phyloP scores from a whole-genome alignment of 805 yeast genomes.

The Priceomyces carsonii region DNA sequence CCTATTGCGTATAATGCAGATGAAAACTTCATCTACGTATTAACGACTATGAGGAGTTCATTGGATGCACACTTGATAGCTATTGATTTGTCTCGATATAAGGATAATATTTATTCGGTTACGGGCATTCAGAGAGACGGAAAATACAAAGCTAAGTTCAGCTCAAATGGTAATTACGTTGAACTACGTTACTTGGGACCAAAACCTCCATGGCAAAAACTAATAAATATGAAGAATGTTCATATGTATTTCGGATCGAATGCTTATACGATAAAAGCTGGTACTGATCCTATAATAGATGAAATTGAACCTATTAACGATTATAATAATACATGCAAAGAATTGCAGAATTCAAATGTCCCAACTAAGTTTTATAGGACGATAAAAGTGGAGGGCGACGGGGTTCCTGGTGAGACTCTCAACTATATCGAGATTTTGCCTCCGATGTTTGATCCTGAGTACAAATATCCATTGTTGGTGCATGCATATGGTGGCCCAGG shows the following conservation, averaged over 20 bases:
- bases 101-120: conserved; percentile 36
- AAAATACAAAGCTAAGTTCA: conserved; percentile 66
- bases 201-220: conserved; percentile 70
- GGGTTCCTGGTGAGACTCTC: conserved; percentile 17
- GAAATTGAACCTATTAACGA: conserved; percentile 16
- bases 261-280: conserved; percentile 3
- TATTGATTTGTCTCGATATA: conserved; percentile 50
- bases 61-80: conserved; percentile 80
- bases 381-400: conserved; percentile 34
- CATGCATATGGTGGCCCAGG: conserved; percentile 84
- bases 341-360: conserved; percentile 39
- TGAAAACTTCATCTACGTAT: conserved; percentile 51
- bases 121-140: conserved; percentile 59
- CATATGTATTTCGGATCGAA: conserved; percentile 16
- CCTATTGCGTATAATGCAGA: conserved; percentile 54
- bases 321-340: conserved; percentile 12
- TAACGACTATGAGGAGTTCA: conserved; percentile 73
- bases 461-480: conserved; percentile 63
- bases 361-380: conserved; percentile 50
- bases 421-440: conserved; percentile 68
- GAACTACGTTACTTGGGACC: conserved; percentile 76
- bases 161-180: conserved; percentile 70
- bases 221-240: conserved; percentile 44
- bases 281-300: conserved; percentile 14
- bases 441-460: conserved; percentile 44